These are phyloP conservation scores for Inonotus obliquus DNA, from an alignment of 1,284 basidiomycete genomes.

Conservation along the genomic window DNA sequence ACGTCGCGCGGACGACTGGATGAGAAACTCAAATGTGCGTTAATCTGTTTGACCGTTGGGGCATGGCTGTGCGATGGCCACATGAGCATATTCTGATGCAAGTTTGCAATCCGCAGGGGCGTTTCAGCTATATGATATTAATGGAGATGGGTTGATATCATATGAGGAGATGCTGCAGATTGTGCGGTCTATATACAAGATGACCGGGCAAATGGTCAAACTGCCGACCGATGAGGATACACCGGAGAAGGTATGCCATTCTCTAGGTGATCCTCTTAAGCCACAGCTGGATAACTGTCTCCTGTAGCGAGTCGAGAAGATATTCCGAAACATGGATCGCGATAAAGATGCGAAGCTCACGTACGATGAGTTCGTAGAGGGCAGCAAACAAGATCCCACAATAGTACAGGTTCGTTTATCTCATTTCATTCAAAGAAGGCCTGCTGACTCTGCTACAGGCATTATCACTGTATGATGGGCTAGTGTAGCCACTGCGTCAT, in stretches of 20 bases:
- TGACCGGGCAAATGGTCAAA: constrained; percentile 99
- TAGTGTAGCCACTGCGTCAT: constrained; percentile 32
- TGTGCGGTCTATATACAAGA: constrained; percentile 95
- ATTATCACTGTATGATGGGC: constrained; percentile 44
- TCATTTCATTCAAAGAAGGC: not conserved
- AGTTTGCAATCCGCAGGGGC: constrained; percentile 65
- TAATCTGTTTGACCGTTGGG: constrained; percentile 16
- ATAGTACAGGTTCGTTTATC: constrained; percentile 79
- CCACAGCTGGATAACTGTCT: constrained; percentile 8
- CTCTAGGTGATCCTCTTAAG: not conserved
- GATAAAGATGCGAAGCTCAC: constrained; percentile 88
- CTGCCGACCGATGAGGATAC: constrained; percentile 97
- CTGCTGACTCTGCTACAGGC: constrained; percentile 29
- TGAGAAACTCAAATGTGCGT: constrained; percentile 94
- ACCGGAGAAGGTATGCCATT: constrained; percentile 80
- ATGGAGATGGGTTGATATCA: constrained; percentile 94
- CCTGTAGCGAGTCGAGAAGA: constrained; percentile 88
- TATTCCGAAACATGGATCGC: constrained; percentile 90
- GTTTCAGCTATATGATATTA: constrained; percentile 99
- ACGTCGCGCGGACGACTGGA: constrained; percentile 92
- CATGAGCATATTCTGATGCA: constrained; percentile 15
- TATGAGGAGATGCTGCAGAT: constrained; percentile 99
- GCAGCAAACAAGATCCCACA: constrained; percentile 95
- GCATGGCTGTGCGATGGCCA: constrained; percentile 18
- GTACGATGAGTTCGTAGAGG: constrained; percentile 95